Evolutionary conservation across 139 green algal species (phyloP), one percentile per base, ranked within the genome.

Genomic region (Mesotaenium endlicherianum): DNA sequence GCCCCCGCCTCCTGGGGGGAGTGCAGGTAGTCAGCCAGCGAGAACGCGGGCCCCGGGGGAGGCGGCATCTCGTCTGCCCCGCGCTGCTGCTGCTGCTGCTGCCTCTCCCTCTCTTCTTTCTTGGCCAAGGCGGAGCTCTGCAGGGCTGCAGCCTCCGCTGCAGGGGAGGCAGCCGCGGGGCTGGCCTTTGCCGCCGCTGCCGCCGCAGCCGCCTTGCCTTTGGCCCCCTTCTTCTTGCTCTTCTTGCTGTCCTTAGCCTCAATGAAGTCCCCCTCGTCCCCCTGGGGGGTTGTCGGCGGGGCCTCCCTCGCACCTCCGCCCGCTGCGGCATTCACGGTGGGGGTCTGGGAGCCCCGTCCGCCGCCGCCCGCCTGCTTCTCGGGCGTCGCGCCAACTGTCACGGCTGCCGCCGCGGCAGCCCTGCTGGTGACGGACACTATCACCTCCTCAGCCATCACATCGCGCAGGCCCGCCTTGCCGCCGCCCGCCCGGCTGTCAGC

Each of bases 21-120:
- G n/a, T n/a, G n/a, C 5, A 85, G 70, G 78, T 84, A 85, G 74
- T 85, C 78, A 8, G 78, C 78, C 20, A 85, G 2, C 20, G 78
- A 85, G 16, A 80, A 11, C 3, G 78, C 60, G 4, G 78, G 69
- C 2, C 42, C 55, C 1, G 34, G 38, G 3, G 76, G 76, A 58
- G 67, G 38, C n/a, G n/a, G n/a, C n/a, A n/a, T n/a, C n/a, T n/a
- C n/a, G n/a, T n/a, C n/a, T n/a, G n/a, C n/a, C n/a, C n/a, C n/a
- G n/a, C n/a, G n/a, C n/a, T 53, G 44, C 64, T 43, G 76, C 42
- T 26, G 45, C 76, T 38, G 76, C 76, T 31, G 38, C 40, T 31
- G 50, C 38, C 11, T 72, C 60, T 64, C 20, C 50, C 60, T 72
- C 43, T 72, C 6, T 14, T n/a, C n/a, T n/a, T n/a, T n/a, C n/a